Evolutionary conservation across 2,329 filamentous ascomycete species (phyloP).

Genomic region (Didymella pomorum): DNA sequence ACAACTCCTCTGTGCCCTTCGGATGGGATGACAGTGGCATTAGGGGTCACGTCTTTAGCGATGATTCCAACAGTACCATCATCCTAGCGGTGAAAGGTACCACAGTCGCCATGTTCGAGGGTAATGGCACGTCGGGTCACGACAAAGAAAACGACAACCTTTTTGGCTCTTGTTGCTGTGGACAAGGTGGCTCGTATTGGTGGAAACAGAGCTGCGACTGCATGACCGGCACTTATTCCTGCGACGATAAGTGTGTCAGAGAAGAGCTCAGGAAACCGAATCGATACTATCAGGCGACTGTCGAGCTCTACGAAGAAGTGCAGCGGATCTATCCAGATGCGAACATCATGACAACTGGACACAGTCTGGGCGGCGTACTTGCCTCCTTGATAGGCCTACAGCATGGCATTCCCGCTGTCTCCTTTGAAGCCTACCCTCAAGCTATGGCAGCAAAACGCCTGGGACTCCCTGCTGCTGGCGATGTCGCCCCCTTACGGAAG

Average conservation of each 20-base stretch:
- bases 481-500: constrained; percentile 41
- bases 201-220: constrained; percentile 49
- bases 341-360: constrained; percentile 47
- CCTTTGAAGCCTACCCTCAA: constrained; percentile 49
- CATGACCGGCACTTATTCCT: constrained; percentile 46
- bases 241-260: constrained; percentile 46
- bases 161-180: constrained; percentile 49
- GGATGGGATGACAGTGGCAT: constrained; percentile 51
- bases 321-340: constrained; percentile 44
- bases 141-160: constrained; percentile 51
- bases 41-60: constrained; percentile 47
- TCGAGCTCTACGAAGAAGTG: constrained; percentile 47
- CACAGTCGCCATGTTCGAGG: constrained; percentile 48
- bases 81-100: constrained; percentile 48
- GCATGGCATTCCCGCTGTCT: constrained; percentile 44
- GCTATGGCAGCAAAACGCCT: constrained; percentile 46
- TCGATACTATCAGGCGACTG: constrained; percentile 42
- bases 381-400: constrained; percentile 47
- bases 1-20: constrained; percentile 44
- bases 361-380: constrained; percentile 47
- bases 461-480: constrained; percentile 40
- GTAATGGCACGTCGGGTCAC: constrained; percentile 46
- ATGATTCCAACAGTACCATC: constrained; percentile 45
- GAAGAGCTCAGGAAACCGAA: constrained; percentile 44
- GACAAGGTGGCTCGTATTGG: constrained; percentile 46